These are phyloP conservation scores for Cryptococcus neoformans DNA, from an alignment of 1,284 basidiomycete genomes.

Conservation along the genomic window DNA sequence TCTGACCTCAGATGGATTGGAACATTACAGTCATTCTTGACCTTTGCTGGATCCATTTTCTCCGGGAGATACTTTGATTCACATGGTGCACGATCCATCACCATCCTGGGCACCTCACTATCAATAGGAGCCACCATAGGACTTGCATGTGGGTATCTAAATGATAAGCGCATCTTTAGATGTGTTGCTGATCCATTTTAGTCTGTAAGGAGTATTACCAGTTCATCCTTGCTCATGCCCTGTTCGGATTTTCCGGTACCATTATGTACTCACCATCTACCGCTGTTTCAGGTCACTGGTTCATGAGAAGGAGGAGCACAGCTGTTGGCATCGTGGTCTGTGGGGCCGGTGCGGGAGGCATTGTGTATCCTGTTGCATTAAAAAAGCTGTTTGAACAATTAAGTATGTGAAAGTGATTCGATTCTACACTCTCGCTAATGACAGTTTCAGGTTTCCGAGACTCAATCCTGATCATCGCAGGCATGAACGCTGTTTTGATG, in stretches of 20 bases:
- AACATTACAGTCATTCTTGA: constrained; percentile 33
- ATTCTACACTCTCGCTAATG: not conserved
- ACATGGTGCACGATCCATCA: constrained; percentile 34
- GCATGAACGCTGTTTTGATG: constrained; percentile 41
- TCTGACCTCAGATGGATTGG: constrained; percentile 34
- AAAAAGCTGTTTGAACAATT: constrained; percentile 30
- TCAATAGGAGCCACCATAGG: constrained; percentile 23
- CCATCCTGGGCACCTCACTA: constrained; percentile 20
- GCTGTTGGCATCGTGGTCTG: constrained; percentile 42
- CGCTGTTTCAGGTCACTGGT: constrained; percentile 45
- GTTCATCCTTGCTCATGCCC: constrained; percentile 39
- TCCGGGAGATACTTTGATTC: constrained; percentile 44
- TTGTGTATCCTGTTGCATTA: constrained; percentile 45
- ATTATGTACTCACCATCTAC: constrained; percentile 41
- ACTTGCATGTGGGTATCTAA: constrained; percentile 37
- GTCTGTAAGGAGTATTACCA: constrained; percentile 45
- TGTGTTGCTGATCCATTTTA: not conserved
- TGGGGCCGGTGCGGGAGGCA: constrained; percentile 41
- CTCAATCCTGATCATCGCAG: constrained; percentile 40
- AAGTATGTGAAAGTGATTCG: constrained; percentile 19
- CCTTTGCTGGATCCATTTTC: constrained; percentile 33
- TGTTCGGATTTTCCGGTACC: constrained; percentile 37
- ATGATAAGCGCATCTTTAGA: not conserved
- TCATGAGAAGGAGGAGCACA: constrained; percentile 31
- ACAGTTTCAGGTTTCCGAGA: constrained; percentile 34